phyloP scores from a whole-genome alignment of 2,329 filamentous ascomycete species.

The Neonectria hederae region DNA sequence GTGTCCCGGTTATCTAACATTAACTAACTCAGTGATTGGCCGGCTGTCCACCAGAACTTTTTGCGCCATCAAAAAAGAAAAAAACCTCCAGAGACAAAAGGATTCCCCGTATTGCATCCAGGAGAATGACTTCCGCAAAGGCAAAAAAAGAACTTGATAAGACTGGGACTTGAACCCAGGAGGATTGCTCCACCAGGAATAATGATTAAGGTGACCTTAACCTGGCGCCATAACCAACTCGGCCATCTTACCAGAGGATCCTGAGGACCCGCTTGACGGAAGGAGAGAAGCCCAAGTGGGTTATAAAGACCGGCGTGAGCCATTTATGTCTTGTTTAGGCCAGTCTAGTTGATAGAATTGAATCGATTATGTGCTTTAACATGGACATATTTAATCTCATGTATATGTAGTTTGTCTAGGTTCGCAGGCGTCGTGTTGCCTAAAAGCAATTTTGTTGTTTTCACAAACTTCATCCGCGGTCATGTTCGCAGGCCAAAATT shows the following conservation, averaged over 20 bases:
- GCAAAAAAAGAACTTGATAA: slow-evolving; percentile 27
- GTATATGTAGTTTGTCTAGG: too few species aligned
- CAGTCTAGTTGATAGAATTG: neutral
- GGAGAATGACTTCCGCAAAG: neutral
- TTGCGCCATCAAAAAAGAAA: neutral
- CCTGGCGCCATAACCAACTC: slow-evolving; percentile 38
- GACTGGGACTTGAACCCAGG: slow-evolving; percentile 37
- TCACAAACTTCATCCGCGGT: neutral
- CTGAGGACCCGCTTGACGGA: slow-evolving; percentile 26
- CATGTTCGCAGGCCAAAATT: neutral
- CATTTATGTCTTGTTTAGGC: neutral
- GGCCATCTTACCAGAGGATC: slow-evolving; percentile 31
- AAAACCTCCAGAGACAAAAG: neutral
- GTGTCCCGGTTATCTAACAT: too few species aligned
- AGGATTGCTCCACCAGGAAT: slow-evolving; percentile 37
- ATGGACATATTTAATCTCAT: too few species aligned
- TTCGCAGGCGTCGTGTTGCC: too few species aligned
- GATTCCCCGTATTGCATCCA: neutral
- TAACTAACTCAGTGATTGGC: neutral
- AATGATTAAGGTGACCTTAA: slow-evolving; percentile 34
- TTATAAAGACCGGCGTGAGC: slow-evolving; percentile 13
- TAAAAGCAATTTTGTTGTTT: neutral
- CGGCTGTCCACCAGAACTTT: neutral
- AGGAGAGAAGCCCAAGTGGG: neutral
- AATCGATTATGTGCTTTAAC: too few species aligned